These are phyloP conservation scores for Cutaneotrichosporon spelunceum DNA, from an alignment of 1,284 basidiomycete genomes.

Conservation along the genomic window DNA sequence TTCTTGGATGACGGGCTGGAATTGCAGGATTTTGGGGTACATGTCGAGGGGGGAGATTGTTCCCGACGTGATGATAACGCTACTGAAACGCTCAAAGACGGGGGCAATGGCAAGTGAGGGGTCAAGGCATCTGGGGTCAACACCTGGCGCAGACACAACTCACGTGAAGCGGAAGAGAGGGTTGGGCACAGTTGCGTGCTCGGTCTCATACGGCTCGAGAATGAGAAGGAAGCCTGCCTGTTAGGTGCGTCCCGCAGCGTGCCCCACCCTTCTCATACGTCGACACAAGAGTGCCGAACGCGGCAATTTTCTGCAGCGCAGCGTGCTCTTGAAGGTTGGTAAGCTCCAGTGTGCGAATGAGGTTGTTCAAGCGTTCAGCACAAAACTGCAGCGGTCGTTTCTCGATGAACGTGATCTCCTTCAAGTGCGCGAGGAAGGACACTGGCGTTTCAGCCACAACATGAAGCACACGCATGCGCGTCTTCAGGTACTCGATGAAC, in stretches of 20 bases:
- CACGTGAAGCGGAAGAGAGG: slow-evolving; percentile 98
- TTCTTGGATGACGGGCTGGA: slow-evolving; percentile 95
- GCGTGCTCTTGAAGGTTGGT: slow-evolving; percentile 87
- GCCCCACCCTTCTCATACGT: slow-evolving; percentile 90
- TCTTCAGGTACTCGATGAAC: slow-evolving; percentile 99
- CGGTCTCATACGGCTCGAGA: slow-evolving; percentile 97
- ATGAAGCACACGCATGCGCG: slow-evolving; percentile 96
- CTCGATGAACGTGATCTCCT: slow-evolving; percentile 99
- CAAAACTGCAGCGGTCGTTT: slow-evolving; percentile 96
- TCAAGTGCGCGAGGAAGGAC: slow-evolving; percentile 97
- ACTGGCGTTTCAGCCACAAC: slow-evolving; percentile 99
- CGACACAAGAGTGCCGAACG: slow-evolving; percentile 93
- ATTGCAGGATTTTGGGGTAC: slow-evolving; percentile 99
- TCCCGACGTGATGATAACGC: slow-evolving; percentile 97
- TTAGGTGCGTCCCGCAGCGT: slow-evolving; percentile 8
- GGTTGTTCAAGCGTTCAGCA: slow-evolving; percentile 87
- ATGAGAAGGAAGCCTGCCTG: slow-evolving; percentile 86
- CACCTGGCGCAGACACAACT: slow-evolving; percentile 38
- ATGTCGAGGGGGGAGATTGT: slow-evolving; percentile 98
- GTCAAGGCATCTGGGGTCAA: slow-evolving; percentile 74
- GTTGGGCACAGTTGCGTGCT: slow-evolving; percentile 97
- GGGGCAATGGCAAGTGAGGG: slow-evolving; percentile 97
- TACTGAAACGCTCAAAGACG: slow-evolving; percentile 96
- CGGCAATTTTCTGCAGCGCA: slow-evolving; percentile 89
- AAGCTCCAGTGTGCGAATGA: slow-evolving; percentile 89